Conservation (phyloP, 306 rosid species). For the Inga leiocalycina region DNA sequence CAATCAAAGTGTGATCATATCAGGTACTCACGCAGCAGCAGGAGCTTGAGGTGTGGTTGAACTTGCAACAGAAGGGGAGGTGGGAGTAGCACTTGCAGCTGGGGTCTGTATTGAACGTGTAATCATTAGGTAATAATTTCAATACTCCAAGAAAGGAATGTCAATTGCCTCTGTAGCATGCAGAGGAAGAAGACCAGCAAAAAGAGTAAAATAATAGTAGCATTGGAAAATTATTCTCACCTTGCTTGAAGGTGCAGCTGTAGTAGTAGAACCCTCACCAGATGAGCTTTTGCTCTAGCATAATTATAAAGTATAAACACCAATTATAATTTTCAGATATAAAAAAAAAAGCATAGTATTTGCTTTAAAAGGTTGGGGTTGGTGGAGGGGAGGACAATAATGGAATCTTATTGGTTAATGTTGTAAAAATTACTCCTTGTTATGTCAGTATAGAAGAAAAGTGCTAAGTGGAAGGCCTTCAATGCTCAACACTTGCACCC, state of each 20-base stretch:
- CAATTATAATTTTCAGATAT: neutral
- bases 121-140: neutral
- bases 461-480: neutral
- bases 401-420: neutral
- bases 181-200: neutral
- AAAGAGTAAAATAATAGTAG: neutral
- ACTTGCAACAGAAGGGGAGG: constrained; percentile 37
- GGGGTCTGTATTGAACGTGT: constrained; percentile 31
- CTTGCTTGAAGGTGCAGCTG: constrained; percentile 52
- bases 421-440: neutral
- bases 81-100: constrained; percentile 48
- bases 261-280: constrained; percentile 57
- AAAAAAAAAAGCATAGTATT: neutral
- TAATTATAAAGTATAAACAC: neutral
- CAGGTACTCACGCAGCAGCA: constrained; percentile 48
- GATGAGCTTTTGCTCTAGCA: constrained; percentile 58
- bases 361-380: neutral
- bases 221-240: constrained; percentile 37
- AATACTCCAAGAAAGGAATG: neutral
- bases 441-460: neutral
- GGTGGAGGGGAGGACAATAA: neutral
- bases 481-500: neutral
- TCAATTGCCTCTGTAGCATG: neutral
- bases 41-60: constrained; percentile 44
- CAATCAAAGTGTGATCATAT: constrained; percentile 1